A percentile compares a stretch with the other conserved stretches of the same genome.
Evolutionary conservation across 345 rosid species (phyloP).

Genomic region (Gossypium sturtianum): DNA sequence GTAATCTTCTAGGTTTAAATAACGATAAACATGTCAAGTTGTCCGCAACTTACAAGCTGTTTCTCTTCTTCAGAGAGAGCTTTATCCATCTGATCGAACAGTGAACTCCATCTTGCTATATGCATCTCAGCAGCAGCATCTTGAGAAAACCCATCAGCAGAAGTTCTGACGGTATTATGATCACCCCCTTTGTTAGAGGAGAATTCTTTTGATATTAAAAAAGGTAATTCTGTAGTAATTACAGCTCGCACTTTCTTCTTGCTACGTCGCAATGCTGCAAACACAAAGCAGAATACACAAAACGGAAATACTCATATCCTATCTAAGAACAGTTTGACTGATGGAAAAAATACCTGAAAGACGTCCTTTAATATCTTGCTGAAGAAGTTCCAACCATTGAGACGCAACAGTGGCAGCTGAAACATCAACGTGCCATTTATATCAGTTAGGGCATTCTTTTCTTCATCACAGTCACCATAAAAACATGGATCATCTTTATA

Average conservation of each 20-base stretch:
- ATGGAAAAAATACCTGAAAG: constrained; percentile 52
- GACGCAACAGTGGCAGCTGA: constrained; percentile 93
- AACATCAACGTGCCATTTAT: constrained; percentile 22
- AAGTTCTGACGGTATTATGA: constrained; percentile 18
- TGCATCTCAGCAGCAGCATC: constrained; percentile 43
- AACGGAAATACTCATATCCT: background rate
- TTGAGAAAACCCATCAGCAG: constrained; percentile 28
- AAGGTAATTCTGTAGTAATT: constrained; percentile 67
- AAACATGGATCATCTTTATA: constrained; percentile 21
- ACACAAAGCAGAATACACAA: constrained; percentile 11
- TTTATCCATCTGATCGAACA: constrained; percentile 77
- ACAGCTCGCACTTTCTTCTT: constrained; percentile 82
- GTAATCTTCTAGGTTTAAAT: background rate
- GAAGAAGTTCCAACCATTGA: constrained; percentile 92
- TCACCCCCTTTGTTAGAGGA: constrained; percentile 41
- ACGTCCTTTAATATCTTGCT: constrained; percentile 89
- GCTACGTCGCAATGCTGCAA: constrained; percentile 83
- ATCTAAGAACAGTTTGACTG: background rate
- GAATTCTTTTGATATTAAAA: constrained; percentile 69
- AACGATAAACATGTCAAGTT: background rate
- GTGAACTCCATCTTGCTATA: constrained; percentile 26
- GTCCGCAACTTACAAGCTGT: constrained; percentile 58
- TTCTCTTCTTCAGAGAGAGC: constrained; percentile 75
- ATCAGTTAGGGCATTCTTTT: constrained; percentile 25
- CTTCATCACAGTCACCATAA: constrained; percentile 13